Percentiles rank a stretch among this genome's conserved stretches.
Evolutionary conservation across 192 early-diverging fungal species (phyloP).

Genomic region (Backusella psychrophila): DNA sequence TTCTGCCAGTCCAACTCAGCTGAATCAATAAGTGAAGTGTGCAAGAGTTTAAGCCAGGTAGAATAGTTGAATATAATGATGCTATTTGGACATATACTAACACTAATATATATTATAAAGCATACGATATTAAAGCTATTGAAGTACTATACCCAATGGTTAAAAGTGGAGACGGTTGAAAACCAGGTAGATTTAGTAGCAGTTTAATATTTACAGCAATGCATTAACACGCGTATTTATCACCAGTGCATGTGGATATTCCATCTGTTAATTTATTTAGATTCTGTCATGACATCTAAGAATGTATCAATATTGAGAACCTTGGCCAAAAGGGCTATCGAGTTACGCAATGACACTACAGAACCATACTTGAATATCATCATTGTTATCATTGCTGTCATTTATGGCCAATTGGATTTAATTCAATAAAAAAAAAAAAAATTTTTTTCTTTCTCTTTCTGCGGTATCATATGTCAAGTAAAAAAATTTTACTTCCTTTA

Average conservation of each 20-base stretch:
- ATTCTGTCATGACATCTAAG: slow-evolving; percentile 42
- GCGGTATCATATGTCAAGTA: neutral
- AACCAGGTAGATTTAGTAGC: neutral
- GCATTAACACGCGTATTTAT: neutral
- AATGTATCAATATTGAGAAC: slow-evolving; percentile 38
- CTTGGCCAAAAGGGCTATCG: slow-evolving; percentile 38
- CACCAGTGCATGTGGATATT: slow-evolving; percentile 40
- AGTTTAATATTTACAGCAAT: neutral
- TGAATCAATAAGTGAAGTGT: neutral
- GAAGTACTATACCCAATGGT: slow-evolving; percentile 7
- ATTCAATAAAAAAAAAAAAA: slow-evolving; percentile 10
- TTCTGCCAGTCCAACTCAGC: neutral
- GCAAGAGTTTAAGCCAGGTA: slow-evolving; percentile 5
- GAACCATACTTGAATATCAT: slow-evolving; percentile 41
- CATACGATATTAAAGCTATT: slow-evolving; percentile 9
- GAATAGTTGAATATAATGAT: neutral
- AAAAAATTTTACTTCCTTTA: neutral
- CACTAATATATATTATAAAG: neutral
- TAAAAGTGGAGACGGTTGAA: neutral
- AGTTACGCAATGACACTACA: slow-evolving; percentile 29
- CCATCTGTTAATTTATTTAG: slow-evolving; percentile 40
- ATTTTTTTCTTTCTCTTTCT: neutral
- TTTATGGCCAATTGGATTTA: slow-evolving; percentile 40
- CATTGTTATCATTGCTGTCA: slow-evolving; percentile 41
- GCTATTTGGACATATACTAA: neutral